phyloP scores from a whole-genome alignment of 1,284 basidiomycete genomes.

The Thecaphora frezii region DNA sequence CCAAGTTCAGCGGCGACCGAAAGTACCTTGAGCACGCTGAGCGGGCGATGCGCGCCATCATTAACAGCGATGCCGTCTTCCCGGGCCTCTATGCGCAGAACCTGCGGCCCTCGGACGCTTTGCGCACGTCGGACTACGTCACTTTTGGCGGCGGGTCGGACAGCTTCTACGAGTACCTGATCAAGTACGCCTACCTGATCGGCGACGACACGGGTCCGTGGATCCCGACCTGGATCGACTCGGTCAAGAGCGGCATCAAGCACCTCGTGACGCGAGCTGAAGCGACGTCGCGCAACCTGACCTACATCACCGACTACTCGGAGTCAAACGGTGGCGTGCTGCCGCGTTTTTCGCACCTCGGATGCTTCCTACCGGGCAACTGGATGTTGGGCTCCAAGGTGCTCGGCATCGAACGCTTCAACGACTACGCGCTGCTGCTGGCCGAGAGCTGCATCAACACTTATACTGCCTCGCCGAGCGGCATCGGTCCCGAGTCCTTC shows the following conservation, averaged over 20 bases:
- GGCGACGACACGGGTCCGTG: slow-evolving; percentile 29
- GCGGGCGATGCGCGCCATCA: slow-evolving; percentile 41
- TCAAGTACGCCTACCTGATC: slow-evolving; percentile 44
- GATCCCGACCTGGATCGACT: slow-evolving; percentile 41
- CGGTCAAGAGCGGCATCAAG: slow-evolving; percentile 32
- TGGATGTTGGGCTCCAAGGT: slow-evolving; percentile 49
- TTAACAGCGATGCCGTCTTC: slow-evolving; percentile 24
- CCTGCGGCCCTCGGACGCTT: slow-evolving; percentile 10
- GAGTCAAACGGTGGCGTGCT: slow-evolving; percentile 23
- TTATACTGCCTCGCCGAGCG: slow-evolving; percentile 35
- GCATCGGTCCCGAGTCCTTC: slow-evolving; percentile 48
- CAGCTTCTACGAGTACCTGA: slow-evolving; percentile 50
- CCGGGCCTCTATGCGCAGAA: slow-evolving; percentile 38
- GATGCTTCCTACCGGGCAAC: slow-evolving; percentile 47
- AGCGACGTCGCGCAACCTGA: slow-evolving; percentile 19
- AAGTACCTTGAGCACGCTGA: slow-evolving; percentile 36
- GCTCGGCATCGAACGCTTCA: slow-evolving; percentile 19
- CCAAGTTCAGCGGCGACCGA: slow-evolving; percentile 35
- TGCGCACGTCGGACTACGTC: slow-evolving; percentile 32
- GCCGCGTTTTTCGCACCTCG: slow-evolving; percentile 42
- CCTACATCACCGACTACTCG: slow-evolving; percentile 42
- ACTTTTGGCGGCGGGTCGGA: slow-evolving; percentile 53
- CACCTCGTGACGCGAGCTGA: slow-evolving; percentile 36
- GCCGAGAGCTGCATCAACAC: slow-evolving; percentile 37
- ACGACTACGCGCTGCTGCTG: slow-evolving; percentile 41